Evolutionary conservation across 805 yeast species (phyloP).

Genomic region (Myxozyma neglecta): DNA sequence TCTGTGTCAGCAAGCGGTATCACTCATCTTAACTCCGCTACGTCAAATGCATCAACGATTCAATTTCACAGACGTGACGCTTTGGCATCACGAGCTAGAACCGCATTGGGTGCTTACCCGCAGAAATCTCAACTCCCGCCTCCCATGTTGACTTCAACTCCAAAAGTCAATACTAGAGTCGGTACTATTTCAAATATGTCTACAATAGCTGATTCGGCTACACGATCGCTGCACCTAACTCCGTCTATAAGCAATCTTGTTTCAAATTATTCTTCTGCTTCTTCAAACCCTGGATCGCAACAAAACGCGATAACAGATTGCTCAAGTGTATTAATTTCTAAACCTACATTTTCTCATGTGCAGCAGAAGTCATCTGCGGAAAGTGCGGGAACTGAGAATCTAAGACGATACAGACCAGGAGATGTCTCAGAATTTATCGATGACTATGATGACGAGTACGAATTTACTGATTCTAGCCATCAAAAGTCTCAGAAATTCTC

Average conservation of each 20-base stretch:
- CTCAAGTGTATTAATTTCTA: not conserved
- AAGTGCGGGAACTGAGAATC: not conserved
- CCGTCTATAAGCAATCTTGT: slow-evolving; percentile 8
- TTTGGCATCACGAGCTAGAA: not conserved
- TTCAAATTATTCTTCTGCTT: not conserved
- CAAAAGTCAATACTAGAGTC: not conserved
- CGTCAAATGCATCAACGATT: not conserved
- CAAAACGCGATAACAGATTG: not conserved
- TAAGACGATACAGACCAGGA: not conserved
- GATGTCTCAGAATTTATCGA: slow-evolving; percentile 26
- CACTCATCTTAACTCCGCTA: not conserved
- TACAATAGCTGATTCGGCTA: too few species aligned
- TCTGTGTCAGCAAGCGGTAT: not conserved
- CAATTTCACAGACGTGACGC: not conserved
- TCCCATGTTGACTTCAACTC: slow-evolving; percentile 4
- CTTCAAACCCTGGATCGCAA: too few species aligned
- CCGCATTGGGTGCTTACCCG: not conserved
- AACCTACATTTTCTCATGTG: not conserved
- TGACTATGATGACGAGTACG: slow-evolving; percentile 30
- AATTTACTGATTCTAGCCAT: not conserved
- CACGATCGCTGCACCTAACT: not conserved
- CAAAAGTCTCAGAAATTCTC: not conserved
- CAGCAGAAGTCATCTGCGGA: not conserved
- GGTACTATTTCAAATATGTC: too few species aligned
- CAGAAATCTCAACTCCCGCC: not conserved